Evolutionary conservation across 2,329 filamentous ascomycete species (phyloP).

Genomic region (Emergomyces pasteurianus): DNA sequence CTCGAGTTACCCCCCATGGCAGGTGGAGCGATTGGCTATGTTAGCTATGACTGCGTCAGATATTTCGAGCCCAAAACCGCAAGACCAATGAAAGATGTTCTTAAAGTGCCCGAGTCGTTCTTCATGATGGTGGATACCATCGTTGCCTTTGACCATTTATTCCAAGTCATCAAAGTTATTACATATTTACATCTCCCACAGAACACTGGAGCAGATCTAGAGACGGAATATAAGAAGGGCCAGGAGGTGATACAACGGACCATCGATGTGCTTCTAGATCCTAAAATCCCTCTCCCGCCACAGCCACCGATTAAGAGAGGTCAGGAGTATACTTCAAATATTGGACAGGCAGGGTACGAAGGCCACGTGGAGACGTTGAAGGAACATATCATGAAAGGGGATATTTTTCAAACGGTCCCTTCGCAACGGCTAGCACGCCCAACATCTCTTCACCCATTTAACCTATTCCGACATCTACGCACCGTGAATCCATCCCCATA

Average conservation of each 20-base stretch:
- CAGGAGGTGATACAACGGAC: slow-evolving; percentile 52
- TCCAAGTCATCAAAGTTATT: slow-evolving; percentile 81
- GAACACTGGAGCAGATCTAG: slow-evolving; percentile 45
- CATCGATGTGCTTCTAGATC: slow-evolving; percentile 58
- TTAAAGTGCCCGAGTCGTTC: slow-evolving; percentile 80
- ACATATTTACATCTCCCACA: slow-evolving; percentile 69
- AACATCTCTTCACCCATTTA: slow-evolving; percentile 88
- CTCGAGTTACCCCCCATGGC: slow-evolving; percentile 74
- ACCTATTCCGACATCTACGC: slow-evolving; percentile 89
- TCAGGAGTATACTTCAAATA: slow-evolving; percentile 80
- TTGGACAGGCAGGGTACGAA: slow-evolving; percentile 81
- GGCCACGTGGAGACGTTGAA: slow-evolving; percentile 76
- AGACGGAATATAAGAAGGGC: slow-evolving; percentile 58
- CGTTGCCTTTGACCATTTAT: slow-evolving; percentile 89
- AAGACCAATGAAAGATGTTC: slow-evolving; percentile 73
- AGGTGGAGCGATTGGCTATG: slow-evolving; percentile 89
- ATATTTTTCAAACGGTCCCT: slow-evolving; percentile 96
- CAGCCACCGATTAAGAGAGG: slow-evolving; percentile 62
- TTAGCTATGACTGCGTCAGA: slow-evolving; percentile 92
- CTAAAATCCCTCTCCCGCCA: slow-evolving; percentile 63
- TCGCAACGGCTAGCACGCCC: slow-evolving; percentile 86
- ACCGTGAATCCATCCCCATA: slow-evolving; percentile 98
- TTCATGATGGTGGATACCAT: slow-evolving; percentile 98
- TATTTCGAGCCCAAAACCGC: slow-evolving; percentile 98
- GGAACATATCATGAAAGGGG: slow-evolving; percentile 77